Evolutionary conservation across 345 rosid species (phyloP).

Genomic region (Murraya paniculata): DNA sequence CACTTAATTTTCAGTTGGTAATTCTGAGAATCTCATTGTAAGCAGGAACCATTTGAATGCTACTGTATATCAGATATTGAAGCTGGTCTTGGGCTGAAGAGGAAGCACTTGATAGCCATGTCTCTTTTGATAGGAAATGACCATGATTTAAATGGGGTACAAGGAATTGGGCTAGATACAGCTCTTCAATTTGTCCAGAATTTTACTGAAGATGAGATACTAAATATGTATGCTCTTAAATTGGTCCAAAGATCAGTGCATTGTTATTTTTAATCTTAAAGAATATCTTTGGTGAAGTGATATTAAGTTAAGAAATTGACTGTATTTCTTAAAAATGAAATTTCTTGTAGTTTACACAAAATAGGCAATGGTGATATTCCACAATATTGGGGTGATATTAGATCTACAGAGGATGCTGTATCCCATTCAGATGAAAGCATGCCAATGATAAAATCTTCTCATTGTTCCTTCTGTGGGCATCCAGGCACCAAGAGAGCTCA

Average conservation of each 20-base stretch:
- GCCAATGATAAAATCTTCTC: constrained; percentile 48
- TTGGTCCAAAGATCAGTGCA: neutral
- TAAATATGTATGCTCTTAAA: constrained; percentile 46
- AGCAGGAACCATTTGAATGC: constrained; percentile 92
- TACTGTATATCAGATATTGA: constrained; percentile 80
- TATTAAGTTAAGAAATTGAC: constrained; percentile 13
- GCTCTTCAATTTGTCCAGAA: constrained; percentile 63
- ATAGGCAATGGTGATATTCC: constrained; percentile 47
- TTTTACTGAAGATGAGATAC: constrained; percentile 64
- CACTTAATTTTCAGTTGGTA: neutral
- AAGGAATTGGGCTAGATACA: constrained; percentile 73
- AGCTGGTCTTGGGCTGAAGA: constrained; percentile 74
- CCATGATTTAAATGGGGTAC: constrained; percentile 75
- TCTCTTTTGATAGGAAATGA: constrained; percentile 88
- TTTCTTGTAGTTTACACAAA: constrained; percentile 50
- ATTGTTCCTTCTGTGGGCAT: constrained; percentile 93
- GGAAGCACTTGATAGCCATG: constrained; percentile 80
- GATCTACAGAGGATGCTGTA: constrained; percentile 26
- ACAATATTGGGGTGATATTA: constrained; percentile 26
- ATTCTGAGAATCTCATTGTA: constrained; percentile 23
- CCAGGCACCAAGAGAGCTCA: constrained; percentile 73
- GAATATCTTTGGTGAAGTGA: constrained; percentile 7
- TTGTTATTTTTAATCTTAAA: constrained; percentile 3
- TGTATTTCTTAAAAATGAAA: constrained; percentile 1
- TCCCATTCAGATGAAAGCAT: constrained; percentile 28